Evolutionary conservation across 2,329 filamentous ascomycete genomes (phyloP).

Genomic region (Penicillium sp.): DNA sequence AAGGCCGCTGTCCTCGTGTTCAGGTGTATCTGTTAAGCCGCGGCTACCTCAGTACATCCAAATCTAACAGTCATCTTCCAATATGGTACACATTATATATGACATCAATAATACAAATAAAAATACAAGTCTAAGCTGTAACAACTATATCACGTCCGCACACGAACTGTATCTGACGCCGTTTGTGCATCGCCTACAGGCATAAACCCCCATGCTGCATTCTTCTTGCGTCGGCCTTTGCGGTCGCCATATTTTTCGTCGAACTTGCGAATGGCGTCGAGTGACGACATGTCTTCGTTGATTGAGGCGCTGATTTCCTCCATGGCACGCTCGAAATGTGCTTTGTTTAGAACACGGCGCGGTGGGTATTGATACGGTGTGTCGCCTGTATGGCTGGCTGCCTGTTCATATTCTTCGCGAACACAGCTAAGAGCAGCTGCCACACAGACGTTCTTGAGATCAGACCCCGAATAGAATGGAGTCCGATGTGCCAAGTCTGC

Average conservation of each 20-base stretch:
- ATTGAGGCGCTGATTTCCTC: conserved; percentile 89
- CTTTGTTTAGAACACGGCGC: conserved; percentile 59
- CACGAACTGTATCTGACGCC: conserved; percentile 35
- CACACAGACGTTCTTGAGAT: conserved; percentile 50
- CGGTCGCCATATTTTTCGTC: conserved; percentile 92
- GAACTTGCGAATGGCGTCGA: conserved; percentile 87
- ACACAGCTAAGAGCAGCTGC: conserved; percentile 49
- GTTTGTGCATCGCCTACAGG: conserved; percentile 31
- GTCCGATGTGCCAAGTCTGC: conserved; percentile 43
- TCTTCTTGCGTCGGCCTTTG: conserved; percentile 62
- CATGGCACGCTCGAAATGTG: conserved; percentile 82
- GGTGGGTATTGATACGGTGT: conserved; percentile 61
- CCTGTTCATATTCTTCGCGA: conserved; percentile 43
- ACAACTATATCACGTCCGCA: conserved; percentile 29
- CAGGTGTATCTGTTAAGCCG: neutral
- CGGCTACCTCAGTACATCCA: neutral
- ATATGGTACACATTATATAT: neutral
- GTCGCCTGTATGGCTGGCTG: conserved; percentile 32
- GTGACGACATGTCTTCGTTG: conserved; percentile 84
- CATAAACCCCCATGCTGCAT: conserved; percentile 49
- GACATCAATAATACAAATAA: conserved; percentile 1
- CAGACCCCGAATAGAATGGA: conserved; percentile 49
- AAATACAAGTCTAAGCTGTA: conserved; percentile 5
- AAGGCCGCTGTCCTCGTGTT: neutral
- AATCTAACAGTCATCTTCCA: neutral